Percentiles rank a stretch among this genome's conserved stretches.
phyloP scores from a whole-genome alignment of 768 basidiomycete species.

The Naematelia aurantialba region DNA sequence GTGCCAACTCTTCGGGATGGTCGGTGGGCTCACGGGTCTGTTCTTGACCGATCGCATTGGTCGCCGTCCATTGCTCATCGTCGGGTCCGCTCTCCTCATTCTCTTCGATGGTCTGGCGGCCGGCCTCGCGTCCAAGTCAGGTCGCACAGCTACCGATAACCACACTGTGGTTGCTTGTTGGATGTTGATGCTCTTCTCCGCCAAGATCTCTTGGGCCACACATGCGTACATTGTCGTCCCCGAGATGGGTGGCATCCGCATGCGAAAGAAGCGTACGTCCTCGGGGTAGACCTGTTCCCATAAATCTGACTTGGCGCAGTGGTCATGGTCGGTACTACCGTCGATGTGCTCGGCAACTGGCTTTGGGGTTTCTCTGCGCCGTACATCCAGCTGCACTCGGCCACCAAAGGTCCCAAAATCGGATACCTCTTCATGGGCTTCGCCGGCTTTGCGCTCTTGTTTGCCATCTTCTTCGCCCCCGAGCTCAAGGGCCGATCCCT shows the following conservation, averaged over 20 bases:
- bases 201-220: neutral
- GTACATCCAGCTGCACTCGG: slow-evolving; percentile 9
- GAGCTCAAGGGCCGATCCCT: slow-evolving; percentile 15
- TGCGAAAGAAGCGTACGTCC: slow-evolving; percentile 16
- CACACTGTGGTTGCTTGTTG: slow-evolving; percentile 14
- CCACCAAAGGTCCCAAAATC: slow-evolving; percentile 20
- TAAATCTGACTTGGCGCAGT: neutral
- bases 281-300: neutral
- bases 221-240: slow-evolving; percentile 11
- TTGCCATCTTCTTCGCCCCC: slow-evolving; percentile 20
- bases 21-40: slow-evolving; percentile 6
- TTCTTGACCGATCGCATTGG: slow-evolving; percentile 10
- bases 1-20: slow-evolving; percentile 1
- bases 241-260: slow-evolving; percentile 22
- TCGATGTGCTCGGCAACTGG: slow-evolving; percentile 16
- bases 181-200: slow-evolving; percentile 11
- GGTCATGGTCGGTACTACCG: slow-evolving; percentile 9
- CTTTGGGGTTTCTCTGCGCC: slow-evolving; percentile 10
- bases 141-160: slow-evolving; percentile 6
- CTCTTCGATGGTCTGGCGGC: slow-evolving; percentile 10
- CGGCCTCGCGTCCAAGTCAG: neutral
- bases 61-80: slow-evolving; percentile 13
- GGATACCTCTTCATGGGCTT: slow-evolving; percentile 14
- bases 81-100: neutral
- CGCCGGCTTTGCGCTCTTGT: slow-evolving; percentile 11